Percentiles rank a stretch among this genome's conserved stretches.
Conservation (phyloP, 495 filamentous ascomycete genomes). For the Hypomontagnella monticulosa region DNA sequence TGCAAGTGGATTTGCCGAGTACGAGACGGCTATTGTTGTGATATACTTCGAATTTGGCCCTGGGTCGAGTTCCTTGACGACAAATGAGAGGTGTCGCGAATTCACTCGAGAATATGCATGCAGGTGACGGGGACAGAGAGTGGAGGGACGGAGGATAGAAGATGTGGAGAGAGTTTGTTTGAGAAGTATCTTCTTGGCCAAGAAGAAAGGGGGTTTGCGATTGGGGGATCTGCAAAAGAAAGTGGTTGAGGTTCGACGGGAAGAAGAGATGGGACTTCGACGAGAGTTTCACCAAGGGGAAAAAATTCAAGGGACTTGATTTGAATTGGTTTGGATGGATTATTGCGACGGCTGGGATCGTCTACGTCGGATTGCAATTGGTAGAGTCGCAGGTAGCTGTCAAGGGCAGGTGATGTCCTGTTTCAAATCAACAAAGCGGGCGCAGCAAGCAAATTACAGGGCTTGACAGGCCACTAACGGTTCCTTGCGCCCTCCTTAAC, state of each 20-base stretch:
- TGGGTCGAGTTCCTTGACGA: conserved; percentile 4
- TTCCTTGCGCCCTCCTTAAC: conserved; percentile 15
- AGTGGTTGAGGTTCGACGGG: conserved; percentile 4
- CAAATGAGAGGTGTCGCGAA: conserved; percentile 21
- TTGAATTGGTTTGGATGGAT: neutral
- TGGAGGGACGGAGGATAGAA: conserved; percentile 4
- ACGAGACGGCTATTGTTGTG: conserved; percentile 11
- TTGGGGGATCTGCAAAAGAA: conserved; percentile 15
- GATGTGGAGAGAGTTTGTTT: conserved; percentile 9
- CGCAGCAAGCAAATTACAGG: conserved; percentile 37
- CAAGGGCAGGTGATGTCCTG: conserved; percentile 35
- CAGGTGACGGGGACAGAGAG: conserved; percentile 9
- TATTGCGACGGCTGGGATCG: conserved; percentile 28
- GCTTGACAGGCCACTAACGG: conserved; percentile 5
- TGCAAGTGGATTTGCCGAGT: conserved; percentile 25
- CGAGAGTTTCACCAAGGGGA: conserved; percentile 28
- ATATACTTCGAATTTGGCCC: conserved; percentile 3
- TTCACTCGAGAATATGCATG: conserved; percentile 13
- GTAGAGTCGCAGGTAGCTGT: conserved; percentile 17
- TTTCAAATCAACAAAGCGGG: conserved; percentile 42
- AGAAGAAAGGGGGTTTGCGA: conserved; percentile 5
- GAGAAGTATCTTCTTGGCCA: neutral
- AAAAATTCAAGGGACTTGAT: conserved; percentile 32
- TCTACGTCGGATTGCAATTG: conserved; percentile 5
- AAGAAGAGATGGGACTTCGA: neutral